These are phyloP conservation scores for Fusarium xyrophilum DNA, from an alignment of 2,329 filamentous ascomycete genomes.

Conservation along the genomic window DNA sequence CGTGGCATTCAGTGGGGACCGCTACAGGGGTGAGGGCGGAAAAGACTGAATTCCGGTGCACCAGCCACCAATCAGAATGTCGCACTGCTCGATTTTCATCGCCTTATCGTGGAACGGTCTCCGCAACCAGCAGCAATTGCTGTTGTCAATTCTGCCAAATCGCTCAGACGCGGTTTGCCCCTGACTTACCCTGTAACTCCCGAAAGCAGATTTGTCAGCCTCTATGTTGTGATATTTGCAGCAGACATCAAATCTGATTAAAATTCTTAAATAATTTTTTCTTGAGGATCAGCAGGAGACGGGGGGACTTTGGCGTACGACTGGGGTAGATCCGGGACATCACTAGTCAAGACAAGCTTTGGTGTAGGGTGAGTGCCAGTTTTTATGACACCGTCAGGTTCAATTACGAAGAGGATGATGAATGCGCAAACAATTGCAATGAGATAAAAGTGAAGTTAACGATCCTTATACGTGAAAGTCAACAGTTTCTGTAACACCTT, in stretches of 20 bases:
- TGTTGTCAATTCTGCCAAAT: constrained; percentile 15
- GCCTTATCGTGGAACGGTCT: constrained; percentile 14
- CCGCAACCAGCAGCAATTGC: constrained; percentile 5
- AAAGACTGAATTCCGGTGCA: constrained; percentile 30
- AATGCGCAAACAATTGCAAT: too few species aligned
- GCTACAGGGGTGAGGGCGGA: constrained; percentile 24
- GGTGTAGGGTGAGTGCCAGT: background rate
- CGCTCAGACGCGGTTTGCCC: background rate
- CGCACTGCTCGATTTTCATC: background rate
- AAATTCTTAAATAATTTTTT: background rate
- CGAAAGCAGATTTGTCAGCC: background rate
- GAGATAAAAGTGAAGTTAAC: too few species aligned
- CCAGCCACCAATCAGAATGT: constrained; percentile 2
- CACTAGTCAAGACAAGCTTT: background rate
- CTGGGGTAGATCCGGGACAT: background rate
- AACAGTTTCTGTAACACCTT: too few species aligned
- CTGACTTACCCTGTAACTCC: background rate
- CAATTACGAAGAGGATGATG: too few species aligned
- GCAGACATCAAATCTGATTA: rapidly evolving
- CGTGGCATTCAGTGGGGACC: constrained; percentile 31
- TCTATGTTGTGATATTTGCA: background rate
- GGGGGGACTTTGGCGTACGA: background rate
- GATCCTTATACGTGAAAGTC: too few species aligned
- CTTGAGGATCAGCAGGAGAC: background rate
- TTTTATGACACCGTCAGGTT: background rate